phyloP scores from a whole-genome alignment of 1,284 basidiomycete genomes.

The Rugiboletus extremiorientalis region DNA sequence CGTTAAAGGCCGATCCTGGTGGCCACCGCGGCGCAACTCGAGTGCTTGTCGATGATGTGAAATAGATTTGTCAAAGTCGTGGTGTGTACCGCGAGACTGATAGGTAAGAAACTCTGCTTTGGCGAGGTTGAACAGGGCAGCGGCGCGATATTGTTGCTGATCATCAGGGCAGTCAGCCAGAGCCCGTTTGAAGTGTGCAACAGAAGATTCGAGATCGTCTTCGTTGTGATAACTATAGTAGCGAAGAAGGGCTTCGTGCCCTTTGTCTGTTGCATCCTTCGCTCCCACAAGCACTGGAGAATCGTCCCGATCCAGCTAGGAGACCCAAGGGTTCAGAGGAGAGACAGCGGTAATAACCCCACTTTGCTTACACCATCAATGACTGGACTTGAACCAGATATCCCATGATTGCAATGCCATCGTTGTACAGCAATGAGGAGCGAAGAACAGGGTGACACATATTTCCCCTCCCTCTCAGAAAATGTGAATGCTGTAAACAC shows the following conservation, averaged over 20 bases:
- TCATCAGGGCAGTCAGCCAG: not conserved
- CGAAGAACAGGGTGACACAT: not conserved
- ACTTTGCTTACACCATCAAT: not conserved
- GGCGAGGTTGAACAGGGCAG: constrained; percentile 14
- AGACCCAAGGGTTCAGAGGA: too few relatives aligned
- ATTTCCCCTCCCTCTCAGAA: not conserved
- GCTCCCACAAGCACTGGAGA: not conserved
- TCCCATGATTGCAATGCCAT: not conserved
- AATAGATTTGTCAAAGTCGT: not conserved
- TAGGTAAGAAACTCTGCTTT: constrained; percentile 1
- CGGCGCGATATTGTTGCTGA: not conserved
- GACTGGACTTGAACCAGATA: too few relatives aligned
- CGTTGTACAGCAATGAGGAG: not conserved
- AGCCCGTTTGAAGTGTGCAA: constrained; percentile 4
- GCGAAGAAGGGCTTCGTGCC: not conserved
- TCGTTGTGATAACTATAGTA: not conserved
- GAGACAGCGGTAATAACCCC: too few relatives aligned
- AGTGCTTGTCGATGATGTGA: constrained; percentile 3
- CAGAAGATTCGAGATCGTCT: constrained; percentile 5
- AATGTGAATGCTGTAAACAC: not conserved
- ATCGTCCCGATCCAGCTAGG: not conserved
- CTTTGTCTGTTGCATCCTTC: constrained; percentile 1
- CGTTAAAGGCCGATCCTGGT: constrained; percentile 7
- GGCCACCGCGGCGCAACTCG: not conserved
- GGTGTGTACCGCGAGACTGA: not conserved